Percentiles rank a stretch among this genome's conserved stretches.
These are phyloP conservation scores for Amanita inopinata DNA, from an alignment of 768 basidiomycete species.

Conservation along the genomic window DNA sequence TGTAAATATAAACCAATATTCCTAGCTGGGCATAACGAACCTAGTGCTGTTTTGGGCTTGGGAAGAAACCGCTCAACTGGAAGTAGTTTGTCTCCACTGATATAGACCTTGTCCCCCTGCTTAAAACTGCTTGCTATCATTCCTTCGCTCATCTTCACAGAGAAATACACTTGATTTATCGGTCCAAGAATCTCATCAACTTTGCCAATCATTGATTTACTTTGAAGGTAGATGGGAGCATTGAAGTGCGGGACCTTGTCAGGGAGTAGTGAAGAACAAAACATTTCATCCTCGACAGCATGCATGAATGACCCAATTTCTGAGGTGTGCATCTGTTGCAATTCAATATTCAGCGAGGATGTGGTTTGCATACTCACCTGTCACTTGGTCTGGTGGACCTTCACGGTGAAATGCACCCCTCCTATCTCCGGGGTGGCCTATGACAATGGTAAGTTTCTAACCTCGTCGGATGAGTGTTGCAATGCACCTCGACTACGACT, in stretches of 20 bases:
- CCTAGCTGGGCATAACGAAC: constrained; percentile 20
- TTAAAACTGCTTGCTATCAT: constrained; percentile 95
- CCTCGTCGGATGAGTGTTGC: not conserved
- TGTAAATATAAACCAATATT: constrained; percentile 6
- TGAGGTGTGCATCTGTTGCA: no score
- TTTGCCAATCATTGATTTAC: constrained; percentile 93
- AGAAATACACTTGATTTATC: constrained; percentile 97
- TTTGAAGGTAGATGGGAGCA: constrained; percentile 94
- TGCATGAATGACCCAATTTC: constrained; percentile 92
- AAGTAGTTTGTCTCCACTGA: constrained; percentile 92
- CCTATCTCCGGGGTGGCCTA: constrained; percentile 31
- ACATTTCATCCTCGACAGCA: constrained; percentile 97
- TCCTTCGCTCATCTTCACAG: constrained; percentile 93
- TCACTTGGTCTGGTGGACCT: constrained; percentile 73
- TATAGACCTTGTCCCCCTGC: constrained; percentile 97
- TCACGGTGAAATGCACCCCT: constrained; percentile 39
- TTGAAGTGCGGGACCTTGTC: constrained; percentile 99
- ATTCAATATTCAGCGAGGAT: no score
- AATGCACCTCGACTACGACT: constrained; percentile 36
- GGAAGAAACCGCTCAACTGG: constrained; percentile 96
- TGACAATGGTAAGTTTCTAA: not conserved
- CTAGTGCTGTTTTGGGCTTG: constrained; percentile 81
- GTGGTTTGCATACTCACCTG: constrained; percentile 60
- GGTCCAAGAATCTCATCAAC: constrained; percentile 99
- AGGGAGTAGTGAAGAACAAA: constrained; percentile 75